A percentile compares a stretch with the other conserved stretches of the same genome.
Evolutionary conservation across 192 early-diverging fungal genomes (phyloP).

Genomic region (Phycomyces blakesleeanus): DNA sequence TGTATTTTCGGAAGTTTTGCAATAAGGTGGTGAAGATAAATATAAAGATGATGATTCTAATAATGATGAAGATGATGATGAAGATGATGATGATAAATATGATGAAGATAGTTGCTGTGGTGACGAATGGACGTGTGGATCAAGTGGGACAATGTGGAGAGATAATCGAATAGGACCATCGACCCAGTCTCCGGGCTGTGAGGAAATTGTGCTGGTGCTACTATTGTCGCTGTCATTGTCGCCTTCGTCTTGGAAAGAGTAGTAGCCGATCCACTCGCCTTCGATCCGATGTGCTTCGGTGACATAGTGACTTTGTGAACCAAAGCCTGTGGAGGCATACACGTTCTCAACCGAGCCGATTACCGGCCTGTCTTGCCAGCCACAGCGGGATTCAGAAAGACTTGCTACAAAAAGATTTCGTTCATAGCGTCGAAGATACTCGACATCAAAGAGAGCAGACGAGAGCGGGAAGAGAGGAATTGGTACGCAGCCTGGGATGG

Average conservation of each 20-base stretch:
- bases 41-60: too few relatives aligned
- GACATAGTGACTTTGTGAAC: conserved; percentile 17
- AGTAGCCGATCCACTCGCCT: conserved; percentile 43
- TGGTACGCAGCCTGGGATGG: conserved; percentile 26
- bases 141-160: conserved; percentile 27
- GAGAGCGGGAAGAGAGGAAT: conserved; percentile 25
- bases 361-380: not conserved
- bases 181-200: conserved; percentile 28
- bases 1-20: conserved; percentile 2
- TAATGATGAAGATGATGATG: too few relatives aligned
- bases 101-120: too few relatives aligned
- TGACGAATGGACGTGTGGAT: not conserved
- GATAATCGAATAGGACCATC: conserved; percentile 36
- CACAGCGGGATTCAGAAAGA: not conserved
- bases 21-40: not conserved
- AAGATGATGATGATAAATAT: too few relatives aligned
- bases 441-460: conserved; percentile 30
- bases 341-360: conserved; percentile 11
- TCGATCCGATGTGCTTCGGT: conserved; percentile 33
- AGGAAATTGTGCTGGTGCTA: not conserved
- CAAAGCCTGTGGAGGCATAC: conserved; percentile 27
- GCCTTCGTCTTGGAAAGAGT: conserved; percentile 30
- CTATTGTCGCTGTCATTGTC: conserved; percentile 5
- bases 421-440: conserved; percentile 33
- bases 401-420: conserved; percentile 18